These are phyloP conservation scores for Kluyveromyces marxianus DNA, from an alignment of 1,139 yeast genomes.

Conservation along the genomic window DNA sequence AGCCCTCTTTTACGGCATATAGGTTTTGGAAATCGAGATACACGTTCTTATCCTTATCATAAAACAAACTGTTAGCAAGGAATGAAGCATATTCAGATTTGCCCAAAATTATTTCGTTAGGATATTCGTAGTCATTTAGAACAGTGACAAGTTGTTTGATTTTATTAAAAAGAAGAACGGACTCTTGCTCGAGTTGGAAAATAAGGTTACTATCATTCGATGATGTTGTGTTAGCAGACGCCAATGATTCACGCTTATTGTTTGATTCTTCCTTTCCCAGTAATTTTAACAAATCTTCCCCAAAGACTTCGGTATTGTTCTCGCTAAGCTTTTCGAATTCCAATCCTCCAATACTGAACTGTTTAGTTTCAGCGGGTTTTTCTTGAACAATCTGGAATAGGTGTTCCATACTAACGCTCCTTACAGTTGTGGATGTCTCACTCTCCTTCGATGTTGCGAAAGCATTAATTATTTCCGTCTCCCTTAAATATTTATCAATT, in stretches of 20 bases:
- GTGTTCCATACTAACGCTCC: slow-evolving; percentile 11
- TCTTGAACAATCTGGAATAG: slow-evolving; percentile 8
- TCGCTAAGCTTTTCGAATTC: slow-evolving; percentile 29
- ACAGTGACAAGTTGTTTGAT: slow-evolving; percentile 18
- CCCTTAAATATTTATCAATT: slow-evolving; percentile 56
- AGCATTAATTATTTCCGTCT: slow-evolving; percentile 50
- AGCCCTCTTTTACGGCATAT: slow-evolving; percentile 10
- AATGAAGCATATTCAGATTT: slow-evolving; percentile 14
- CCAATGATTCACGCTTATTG: slow-evolving; percentile 2
- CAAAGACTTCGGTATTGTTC: slow-evolving; percentile 27
- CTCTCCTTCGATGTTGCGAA: slow-evolving; percentile 24
- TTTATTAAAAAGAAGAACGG: slow-evolving; percentile 19
- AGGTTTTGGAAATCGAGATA: slow-evolving; percentile 12
- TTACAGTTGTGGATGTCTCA: slow-evolving; percentile 4
- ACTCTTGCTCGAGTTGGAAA: slow-evolving; percentile 21
- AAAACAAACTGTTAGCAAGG: slow-evolving; percentile 14
- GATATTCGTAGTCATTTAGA: slow-evolving; percentile 24
- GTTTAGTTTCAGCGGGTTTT: slow-evolving; percentile 5
- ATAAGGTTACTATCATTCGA: slow-evolving; percentile 9
- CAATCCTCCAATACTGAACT: slow-evolving; percentile 22
- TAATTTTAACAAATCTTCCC: slow-evolving; percentile 23
- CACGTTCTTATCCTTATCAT: slow-evolving; percentile 10
- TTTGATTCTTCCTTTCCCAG: slow-evolving; percentile 14
- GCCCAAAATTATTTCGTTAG: slow-evolving; percentile 16
- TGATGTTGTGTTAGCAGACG: background rate